Conservation (phyloP, 257 asterid genomes). For the Craterostigma plantagineum region DNA sequence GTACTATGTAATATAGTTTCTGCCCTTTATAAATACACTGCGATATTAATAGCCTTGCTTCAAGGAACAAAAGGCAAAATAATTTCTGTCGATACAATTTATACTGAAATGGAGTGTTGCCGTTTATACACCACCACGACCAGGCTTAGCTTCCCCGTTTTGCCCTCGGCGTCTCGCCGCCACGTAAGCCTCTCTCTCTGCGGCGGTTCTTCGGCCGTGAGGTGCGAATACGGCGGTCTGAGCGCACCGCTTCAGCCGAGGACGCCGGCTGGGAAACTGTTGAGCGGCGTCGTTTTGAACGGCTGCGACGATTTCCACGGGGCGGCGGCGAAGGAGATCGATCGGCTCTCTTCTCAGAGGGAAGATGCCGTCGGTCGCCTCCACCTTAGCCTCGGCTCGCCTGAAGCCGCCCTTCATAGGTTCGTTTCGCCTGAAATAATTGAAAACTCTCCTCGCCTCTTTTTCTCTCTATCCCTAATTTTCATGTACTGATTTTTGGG, state of each 20-base stretch:
- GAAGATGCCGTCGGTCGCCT: conserved; percentile 40
- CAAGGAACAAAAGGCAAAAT: too few relatives aligned
- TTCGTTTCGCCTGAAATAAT: conserved; percentile 12
- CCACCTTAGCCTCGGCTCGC: conserved; percentile 44
- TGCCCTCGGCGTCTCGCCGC: too few relatives aligned
- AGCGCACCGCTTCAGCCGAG: conserved; percentile 59
- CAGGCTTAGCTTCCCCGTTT: too few relatives aligned
- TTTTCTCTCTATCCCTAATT: too few relatives aligned
- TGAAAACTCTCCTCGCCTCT: neutral
- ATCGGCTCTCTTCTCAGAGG: conserved; percentile 30
- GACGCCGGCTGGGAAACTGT: conserved; percentile 43
- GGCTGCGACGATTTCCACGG: conserved; percentile 30
- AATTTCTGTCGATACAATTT: too few relatives aligned
- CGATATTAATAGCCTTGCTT: too few relatives aligned
- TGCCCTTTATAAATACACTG: too few relatives aligned
- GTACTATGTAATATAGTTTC: too few relatives aligned
- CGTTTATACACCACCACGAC: too few relatives aligned
- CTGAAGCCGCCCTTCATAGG: conserved; percentile 74
- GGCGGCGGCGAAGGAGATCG: conserved; percentile 36
- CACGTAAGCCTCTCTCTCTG: too few relatives aligned
- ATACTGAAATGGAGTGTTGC: too few relatives aligned
- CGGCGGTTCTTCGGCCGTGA: neutral
- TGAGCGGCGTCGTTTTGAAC: conserved; percentile 42
- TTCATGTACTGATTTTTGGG: conserved; percentile 10
- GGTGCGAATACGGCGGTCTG: conserved; percentile 39